phyloP scores from a whole-genome alignment of 495 filamentous ascomycete genomes.

The Letharia columbiana region DNA sequence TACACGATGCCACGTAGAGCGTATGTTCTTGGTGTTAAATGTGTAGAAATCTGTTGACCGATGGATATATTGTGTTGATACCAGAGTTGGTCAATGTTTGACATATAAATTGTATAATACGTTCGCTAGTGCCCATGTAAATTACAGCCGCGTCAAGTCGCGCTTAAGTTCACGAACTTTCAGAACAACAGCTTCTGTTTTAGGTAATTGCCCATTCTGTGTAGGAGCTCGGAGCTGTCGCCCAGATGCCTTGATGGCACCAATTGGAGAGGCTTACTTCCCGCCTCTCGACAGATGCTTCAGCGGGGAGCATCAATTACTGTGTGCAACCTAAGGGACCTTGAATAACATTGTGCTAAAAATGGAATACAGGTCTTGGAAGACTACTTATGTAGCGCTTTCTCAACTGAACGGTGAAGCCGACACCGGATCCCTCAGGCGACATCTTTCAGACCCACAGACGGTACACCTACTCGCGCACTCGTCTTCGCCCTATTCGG shows the following conservation, averaged over 20 bases:
- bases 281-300: slow-evolving; percentile 57
- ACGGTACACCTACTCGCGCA: slow-evolving; percentile 56
- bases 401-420: slow-evolving; percentile 43
- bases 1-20: not conserved
- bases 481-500: slow-evolving; percentile 53
- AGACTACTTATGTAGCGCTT: slow-evolving; percentile 56
- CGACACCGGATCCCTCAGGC: slow-evolving; percentile 26
- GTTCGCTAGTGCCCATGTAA: not conserved
- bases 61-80: not conserved
- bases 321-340: slow-evolving; percentile 36
- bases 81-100: not conserved
- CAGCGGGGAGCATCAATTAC: slow-evolving; percentile 47
- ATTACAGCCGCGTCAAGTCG: slow-evolving; percentile 4
- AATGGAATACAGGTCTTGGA: slow-evolving; percentile 58
- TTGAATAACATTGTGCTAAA: slow-evolving; percentile 25
- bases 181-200: not conserved
- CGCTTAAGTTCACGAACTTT: too few species aligned
- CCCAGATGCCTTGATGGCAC: slow-evolving; percentile 52
- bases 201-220: not conserved
- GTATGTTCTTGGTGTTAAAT: not conserved
- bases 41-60: not conserved
- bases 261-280: slow-evolving; percentile 50
- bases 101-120: too few species aligned
- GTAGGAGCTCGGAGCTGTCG: slow-evolving; percentile 1
- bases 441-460: slow-evolving; percentile 39